Evolutionary conservation across 2,329 filamentous ascomycete species (phyloP), one percentile per base, ranked within the genome.

Genomic region (Thielaviopsis ethacetica): DNA sequence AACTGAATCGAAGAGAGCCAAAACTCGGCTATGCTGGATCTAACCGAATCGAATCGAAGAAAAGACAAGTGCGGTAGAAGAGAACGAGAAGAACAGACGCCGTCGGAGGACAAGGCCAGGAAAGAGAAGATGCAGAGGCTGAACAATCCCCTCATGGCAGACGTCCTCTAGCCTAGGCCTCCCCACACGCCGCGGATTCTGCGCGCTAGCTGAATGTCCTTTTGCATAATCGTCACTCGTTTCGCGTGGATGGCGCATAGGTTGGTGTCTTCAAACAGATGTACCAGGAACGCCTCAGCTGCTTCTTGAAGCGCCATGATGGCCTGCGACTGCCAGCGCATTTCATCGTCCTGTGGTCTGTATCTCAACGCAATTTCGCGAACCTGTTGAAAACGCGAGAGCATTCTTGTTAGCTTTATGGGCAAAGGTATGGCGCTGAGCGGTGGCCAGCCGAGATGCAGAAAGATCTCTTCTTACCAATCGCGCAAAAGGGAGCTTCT

Each of bases 181-280:
- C 83, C 86, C 86, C 86, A 91, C 53, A 84, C 79, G 13, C 87
- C 87, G 56, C 87, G 77, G 72, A 91, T 90, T 64, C 87, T 75
- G 66, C 87, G 76, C 21, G 91, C 91, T 62, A 97, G 80, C 73
- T 96, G 91, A 66, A 98, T 95, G 72, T 97, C 93, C 75, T 95
- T 95, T 72, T 93, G 90, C 88, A 95, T 91, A 66, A 96, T 95
- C 47, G 91, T 97, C 57, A 97, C 90, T 69, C 91, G 80, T 76
- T 95, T 96, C 62, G 91, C 93, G 73, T 97, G 91, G 66, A 97
- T 91, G 63, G 91, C 93, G 74, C 91, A 96, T 50, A 97, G 80
- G 74, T 97, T 96, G 64, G 88, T 88, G 72, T 95, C 89, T 70
- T 96, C 91, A 68, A 97, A 96, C n/a, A 97, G 76, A 68, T 95